Base-by-base conservation (phyloP, 75 land plant species). In the Picea glauca region DNA sequence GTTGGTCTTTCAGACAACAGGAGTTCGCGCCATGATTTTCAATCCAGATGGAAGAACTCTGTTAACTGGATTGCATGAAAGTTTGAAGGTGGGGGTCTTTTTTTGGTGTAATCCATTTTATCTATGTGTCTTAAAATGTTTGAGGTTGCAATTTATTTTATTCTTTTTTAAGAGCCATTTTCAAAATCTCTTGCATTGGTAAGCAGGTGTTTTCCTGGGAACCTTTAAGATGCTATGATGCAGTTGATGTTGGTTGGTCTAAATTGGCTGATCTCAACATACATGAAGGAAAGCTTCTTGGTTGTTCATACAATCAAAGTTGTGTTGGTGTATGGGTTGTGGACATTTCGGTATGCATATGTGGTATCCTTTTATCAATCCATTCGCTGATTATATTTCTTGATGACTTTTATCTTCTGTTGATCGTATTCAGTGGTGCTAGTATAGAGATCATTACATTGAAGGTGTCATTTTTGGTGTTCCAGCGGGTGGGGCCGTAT, bases 281-380 rank as follows among this genome's bases (percentile, higher is more conserved):
- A 61, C 94, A 90, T 58, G 96, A 93, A 32, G 94, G 92, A 58
- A 95, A 95, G 74, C 90, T 93, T 80, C 86, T 95, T 79, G 96
- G 94, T 3, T 93, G 98, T 79, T 94, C 98, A 31, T 91, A 80
- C 78, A 85, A 95, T 74, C 94, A 82, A 81, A 93, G 91, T 83
- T 88, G 92, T 85, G 96, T 95, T 77, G 98, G 96, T 59, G 85
- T 95, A 33, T 95, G 98, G 98, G 94, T 88, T 46, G 94, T 91
- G 13, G 98, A 95, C 79, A 76, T 93, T 38, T 81, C 85, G 88
- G 98, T 95, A 81, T 80, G 17, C 43, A 66, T 59, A 75, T 43
- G 56, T 20, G 57, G 8, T 30, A 56, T 78, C 23, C 21, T 72
- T 76, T 13, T 31, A 73, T 72, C 35, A 56, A 12, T 13, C 14